Evolutionary conservation across 345 rosid species (phyloP).

Genomic region (Populus davidiana): DNA sequence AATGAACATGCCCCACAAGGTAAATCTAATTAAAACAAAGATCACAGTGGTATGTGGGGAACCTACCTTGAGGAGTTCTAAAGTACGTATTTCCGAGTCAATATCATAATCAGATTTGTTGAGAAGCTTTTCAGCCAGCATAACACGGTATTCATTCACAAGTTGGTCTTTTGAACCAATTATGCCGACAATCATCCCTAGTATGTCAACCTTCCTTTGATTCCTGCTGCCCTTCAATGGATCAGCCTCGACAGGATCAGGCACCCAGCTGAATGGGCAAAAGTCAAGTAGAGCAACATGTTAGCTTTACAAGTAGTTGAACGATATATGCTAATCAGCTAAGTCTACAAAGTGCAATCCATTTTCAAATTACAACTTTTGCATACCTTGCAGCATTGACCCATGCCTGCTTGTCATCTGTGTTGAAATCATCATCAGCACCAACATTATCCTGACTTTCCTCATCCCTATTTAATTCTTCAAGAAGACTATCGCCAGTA

Average conservation of each 20-base stretch:
- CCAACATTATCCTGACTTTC: slow-evolving; percentile 70
- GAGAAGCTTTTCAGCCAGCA: slow-evolving; percentile 97
- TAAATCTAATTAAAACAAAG: slow-evolving; percentile 4
- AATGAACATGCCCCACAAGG: neutral
- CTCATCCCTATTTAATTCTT: slow-evolving; percentile 90
- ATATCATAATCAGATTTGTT: slow-evolving; percentile 93
- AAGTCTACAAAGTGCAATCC: slow-evolving; percentile 4
- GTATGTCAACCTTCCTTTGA: slow-evolving; percentile 80
- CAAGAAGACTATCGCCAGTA: slow-evolving; percentile 95
- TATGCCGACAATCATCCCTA: slow-evolving; percentile 91
- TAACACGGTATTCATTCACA: slow-evolving; percentile 88
- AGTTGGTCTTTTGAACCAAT: slow-evolving; percentile 95
- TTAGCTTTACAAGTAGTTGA: slow-evolving; percentile 2
- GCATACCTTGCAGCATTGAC: slow-evolving; percentile 59
- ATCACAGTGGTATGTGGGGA: neutral
- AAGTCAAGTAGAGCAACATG: slow-evolving; percentile 17
- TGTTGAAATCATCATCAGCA: slow-evolving; percentile 69
- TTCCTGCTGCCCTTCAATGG: slow-evolving; percentile 79
- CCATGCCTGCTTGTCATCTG: slow-evolving; percentile 95
- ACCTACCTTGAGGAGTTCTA: slow-evolving; percentile 94
- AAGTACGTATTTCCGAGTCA: slow-evolving; percentile 83
- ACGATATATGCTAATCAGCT: neutral
- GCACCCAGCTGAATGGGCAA: slow-evolving; percentile 76
- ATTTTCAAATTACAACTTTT: neutral
- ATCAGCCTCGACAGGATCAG: slow-evolving; percentile 93